Conservation (phyloP, 306 rosid genomes). For the Castanea sativa region DNA sequence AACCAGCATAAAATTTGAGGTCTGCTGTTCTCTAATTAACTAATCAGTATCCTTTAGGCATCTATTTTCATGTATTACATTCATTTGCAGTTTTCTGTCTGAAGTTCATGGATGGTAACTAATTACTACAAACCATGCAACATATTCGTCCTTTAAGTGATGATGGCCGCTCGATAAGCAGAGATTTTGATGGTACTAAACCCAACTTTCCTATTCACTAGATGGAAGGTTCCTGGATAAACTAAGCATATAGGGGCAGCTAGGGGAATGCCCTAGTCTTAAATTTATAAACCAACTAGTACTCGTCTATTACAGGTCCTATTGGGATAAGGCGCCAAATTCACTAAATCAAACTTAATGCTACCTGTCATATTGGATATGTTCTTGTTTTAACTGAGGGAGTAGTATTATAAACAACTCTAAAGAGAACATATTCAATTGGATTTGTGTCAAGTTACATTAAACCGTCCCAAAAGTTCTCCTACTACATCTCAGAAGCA, state of each 20-base stretch:
- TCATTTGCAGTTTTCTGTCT: background rate
- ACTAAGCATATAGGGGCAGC: background rate
- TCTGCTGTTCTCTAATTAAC: slow-evolving; percentile 25
- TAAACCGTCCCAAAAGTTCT: background rate
- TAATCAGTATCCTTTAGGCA: background rate
- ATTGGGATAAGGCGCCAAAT: background rate
- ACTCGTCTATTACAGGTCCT: background rate
- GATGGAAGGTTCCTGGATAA: slow-evolving; percentile 38
- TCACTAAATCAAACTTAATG: background rate
- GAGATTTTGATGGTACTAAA: slow-evolving; percentile 58
- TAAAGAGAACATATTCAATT: background rate
- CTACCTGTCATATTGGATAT: background rate
- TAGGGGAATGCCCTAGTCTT: background rate
- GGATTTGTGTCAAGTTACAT: background rate
- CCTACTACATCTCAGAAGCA: background rate
- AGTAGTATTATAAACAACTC: background rate
- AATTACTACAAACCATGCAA: slow-evolving; percentile 42
- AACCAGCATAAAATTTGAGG: slow-evolving; percentile 85
- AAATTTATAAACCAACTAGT: background rate
- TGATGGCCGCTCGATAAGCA: slow-evolving; percentile 57
- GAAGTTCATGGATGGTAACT: slow-evolving; percentile 22
- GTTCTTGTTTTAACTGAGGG: background rate
- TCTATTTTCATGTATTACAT: slow-evolving; percentile 8
- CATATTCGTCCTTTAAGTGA: slow-evolving; percentile 74
- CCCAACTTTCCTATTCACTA: background rate